Evolutionary conservation across 306 rosid species (phyloP).

Genomic region (Vigna radiata): DNA sequence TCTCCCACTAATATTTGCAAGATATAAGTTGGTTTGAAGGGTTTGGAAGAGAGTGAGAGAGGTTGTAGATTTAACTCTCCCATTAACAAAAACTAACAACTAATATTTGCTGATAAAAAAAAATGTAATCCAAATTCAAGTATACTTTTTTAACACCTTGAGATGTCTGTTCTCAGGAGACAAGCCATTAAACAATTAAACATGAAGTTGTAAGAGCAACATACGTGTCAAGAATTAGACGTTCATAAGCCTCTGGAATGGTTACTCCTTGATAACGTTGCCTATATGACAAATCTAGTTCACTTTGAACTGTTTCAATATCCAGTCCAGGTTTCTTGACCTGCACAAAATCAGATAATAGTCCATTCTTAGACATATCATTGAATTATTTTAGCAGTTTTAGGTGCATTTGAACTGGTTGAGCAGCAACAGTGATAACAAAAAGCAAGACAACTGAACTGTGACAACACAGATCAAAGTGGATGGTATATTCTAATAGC

Average conservation of each 20-base stretch:
- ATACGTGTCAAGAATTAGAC: slow-evolving; percentile 97
- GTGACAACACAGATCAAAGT: neutral
- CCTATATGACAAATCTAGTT: slow-evolving; percentile 84
- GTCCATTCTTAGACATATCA: slow-evolving; percentile 9
- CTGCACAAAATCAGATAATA: slow-evolving; percentile 54
- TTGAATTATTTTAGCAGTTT: slow-evolving; percentile 12
- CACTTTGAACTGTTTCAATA: slow-evolving; percentile 89
- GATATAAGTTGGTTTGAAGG: no score
- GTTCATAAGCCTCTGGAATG: slow-evolving; percentile 98
- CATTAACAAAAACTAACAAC: no score
- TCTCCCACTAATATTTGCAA: no score
- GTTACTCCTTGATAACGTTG: slow-evolving; percentile 85
- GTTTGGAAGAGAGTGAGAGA: no score
- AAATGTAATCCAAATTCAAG: neutral
- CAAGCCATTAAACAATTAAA: slow-evolving; percentile 20
- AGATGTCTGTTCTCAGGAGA: slow-evolving; percentile 7
- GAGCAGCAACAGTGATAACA: neutral
- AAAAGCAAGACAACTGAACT: neutral
- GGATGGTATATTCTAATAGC: neutral
- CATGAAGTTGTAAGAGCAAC: slow-evolving; percentile 41
- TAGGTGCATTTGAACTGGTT: neutral
- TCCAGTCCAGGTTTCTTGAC: slow-evolving; percentile 98
- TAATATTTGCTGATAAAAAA: no score
- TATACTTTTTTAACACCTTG: neutral
- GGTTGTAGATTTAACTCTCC: no score